Conservation (phyloP, 139 green algal species). For the Chara braunii region DNA sequence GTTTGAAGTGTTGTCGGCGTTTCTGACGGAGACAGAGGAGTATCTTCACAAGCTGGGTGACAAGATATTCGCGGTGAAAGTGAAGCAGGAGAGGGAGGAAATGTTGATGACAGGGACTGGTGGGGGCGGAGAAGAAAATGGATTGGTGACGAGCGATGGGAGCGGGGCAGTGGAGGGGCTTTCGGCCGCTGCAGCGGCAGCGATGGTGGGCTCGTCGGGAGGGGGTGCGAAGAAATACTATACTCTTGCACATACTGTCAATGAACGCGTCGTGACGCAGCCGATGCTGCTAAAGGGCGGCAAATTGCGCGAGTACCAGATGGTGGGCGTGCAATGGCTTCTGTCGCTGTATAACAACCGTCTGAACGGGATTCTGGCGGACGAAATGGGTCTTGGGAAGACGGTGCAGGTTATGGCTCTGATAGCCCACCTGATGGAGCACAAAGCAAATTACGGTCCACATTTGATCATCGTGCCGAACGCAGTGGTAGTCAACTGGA, state of each 20-base stretch:
- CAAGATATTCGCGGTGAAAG: slow-evolving; percentile 71
- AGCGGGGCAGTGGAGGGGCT: background rate
- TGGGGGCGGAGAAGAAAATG: background rate
- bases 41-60: slow-evolving; percentile 82
- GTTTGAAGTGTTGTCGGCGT: slow-evolving; percentile 40
- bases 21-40: slow-evolving; percentile 77
- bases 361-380: slow-evolving; percentile 94
- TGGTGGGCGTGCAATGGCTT: slow-evolving; percentile 87
- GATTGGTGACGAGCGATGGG: background rate
- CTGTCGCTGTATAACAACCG: slow-evolving; percentile 90
- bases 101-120: slow-evolving; percentile 19
- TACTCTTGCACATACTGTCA: slow-evolving; percentile 53
- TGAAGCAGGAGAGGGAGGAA: slow-evolving; percentile 56
- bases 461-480: slow-evolving; percentile 98
- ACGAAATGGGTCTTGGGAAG: slow-evolving; percentile 93
- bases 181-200: no score
- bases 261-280: slow-evolving; percentile 59
- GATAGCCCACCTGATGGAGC: slow-evolving; percentile 88
- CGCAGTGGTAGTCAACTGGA: slow-evolving; percentile 97
- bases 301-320: slow-evolving; percentile 83
- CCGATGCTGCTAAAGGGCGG: slow-evolving; percentile 68
- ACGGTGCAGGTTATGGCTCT: slow-evolving; percentile 95
- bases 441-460: slow-evolving; percentile 83
- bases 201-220: no score
- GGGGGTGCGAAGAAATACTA: slow-evolving; percentile 53